Base-by-base conservation (phyloP, 108 stramenopile genomes). In the Parietichytrium sp. region DNA sequence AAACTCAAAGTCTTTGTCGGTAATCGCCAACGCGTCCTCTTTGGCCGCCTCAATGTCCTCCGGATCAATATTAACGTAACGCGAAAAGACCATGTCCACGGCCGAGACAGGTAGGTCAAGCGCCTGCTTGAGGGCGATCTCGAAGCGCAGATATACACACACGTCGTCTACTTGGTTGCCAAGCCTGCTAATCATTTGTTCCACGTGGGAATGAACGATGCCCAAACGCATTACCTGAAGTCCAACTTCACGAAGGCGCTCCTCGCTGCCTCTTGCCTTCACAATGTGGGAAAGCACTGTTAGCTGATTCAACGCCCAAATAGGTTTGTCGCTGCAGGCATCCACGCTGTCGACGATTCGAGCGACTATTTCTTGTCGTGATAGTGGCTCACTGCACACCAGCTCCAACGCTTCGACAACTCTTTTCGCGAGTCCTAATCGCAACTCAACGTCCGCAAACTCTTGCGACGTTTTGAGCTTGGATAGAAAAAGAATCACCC, bases 101-200 rank as follows among this genome's bases (percentile, higher is more conserved):
- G 61, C 61, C 10, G 61, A 72, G 1, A 72, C 61, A 8, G 61
- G 61, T 16, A 72, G 61, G 3, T 72, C 61, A 23, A 72, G 61
- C 38, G 36, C 61, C 61, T 72, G 23, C 38, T 42, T 33, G 20
- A 72, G 33, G 12, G 36, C 61, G 20, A 72, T 72, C 33, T 72
- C 61, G 61, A 72, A 72, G 61, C 61, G 61, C 33, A 72, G 61
- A 42, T 72, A 72, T 6, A 72, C 61, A 25, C 61, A 72, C 23
- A 72, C 61, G 20, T 72, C 61, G 42, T 72, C 61, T 10, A 72
- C 61, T n/a, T n/a, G n/a, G 1, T 42, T 42, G 33, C 61, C 61
- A 6, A 45, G 29, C 23, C 38, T 16, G 16, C 20, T 47, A 42
- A 72, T 20, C 2, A 72, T 1, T 42, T 72, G 36, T 16, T 72